Evolutionary conservation across 345 rosid genomes (phyloP).

Genomic region (Lepidium didymum): DNA sequence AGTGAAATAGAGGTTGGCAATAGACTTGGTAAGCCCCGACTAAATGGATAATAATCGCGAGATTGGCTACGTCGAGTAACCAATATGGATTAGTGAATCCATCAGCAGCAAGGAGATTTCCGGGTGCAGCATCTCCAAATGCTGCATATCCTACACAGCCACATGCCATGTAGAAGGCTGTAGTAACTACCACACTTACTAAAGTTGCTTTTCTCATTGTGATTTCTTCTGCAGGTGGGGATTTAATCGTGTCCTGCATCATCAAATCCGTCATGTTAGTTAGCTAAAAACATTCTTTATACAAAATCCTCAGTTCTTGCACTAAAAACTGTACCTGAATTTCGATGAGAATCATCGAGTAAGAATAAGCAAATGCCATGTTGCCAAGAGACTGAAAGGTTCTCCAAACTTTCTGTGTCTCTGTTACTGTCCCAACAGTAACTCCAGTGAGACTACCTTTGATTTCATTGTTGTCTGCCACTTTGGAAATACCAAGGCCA

Average conservation of each 20-base stretch:
- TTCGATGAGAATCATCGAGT: slow-evolving; percentile 74
- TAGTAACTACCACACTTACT: slow-evolving; percentile 62
- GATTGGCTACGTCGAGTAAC: slow-evolving; percentile 86
- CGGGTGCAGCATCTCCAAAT: slow-evolving; percentile 75
- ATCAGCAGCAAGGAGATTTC: slow-evolving; percentile 63
- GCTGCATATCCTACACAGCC: slow-evolving; percentile 90
- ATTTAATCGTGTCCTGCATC: slow-evolving; percentile 30
- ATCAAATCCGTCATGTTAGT: neutral
- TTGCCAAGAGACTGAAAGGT: slow-evolving; percentile 91
- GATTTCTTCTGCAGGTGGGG: slow-evolving; percentile 58
- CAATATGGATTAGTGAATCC: slow-evolving; percentile 79
- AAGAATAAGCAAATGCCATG: slow-evolving; percentile 90
- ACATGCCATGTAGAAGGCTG: slow-evolving; percentile 84
- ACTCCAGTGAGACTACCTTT: slow-evolving; percentile 76
- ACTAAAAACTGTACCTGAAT: slow-evolving; percentile 47
- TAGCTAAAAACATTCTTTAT: neutral
- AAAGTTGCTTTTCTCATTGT: slow-evolving; percentile 82
- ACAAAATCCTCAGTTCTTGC: neutral
- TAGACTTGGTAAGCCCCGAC: slow-evolving; percentile 90
- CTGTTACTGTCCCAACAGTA: slow-evolving; percentile 44
- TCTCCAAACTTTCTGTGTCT: slow-evolving; percentile 66
- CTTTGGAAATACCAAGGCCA: slow-evolving; percentile 60
- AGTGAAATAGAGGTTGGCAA: slow-evolving; percentile 82
- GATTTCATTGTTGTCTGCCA: slow-evolving; percentile 43
- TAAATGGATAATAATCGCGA: slow-evolving; percentile 74